A percentile compares a stretch with the other conserved stretches of the same genome.
Evolutionary conservation across 495 filamentous ascomycete species (phyloP).

Genomic region (Annulohypoxylon bovei): DNA sequence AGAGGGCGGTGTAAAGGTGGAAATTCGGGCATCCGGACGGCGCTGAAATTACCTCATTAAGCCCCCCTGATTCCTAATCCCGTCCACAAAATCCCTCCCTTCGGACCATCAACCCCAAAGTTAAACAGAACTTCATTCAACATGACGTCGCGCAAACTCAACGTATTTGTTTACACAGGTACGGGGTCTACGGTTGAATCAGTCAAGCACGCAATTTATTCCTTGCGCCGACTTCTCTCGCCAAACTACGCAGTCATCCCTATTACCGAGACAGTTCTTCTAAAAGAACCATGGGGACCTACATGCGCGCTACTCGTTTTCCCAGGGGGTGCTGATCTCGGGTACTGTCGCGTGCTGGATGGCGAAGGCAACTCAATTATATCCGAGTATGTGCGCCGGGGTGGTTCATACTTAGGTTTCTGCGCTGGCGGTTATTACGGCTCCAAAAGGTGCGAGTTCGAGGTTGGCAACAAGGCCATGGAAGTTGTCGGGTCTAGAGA

Average conservation of each 20-base stretch:
- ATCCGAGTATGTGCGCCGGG: conserved; percentile 82
- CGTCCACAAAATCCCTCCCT: conserved; percentile 8
- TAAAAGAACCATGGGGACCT: conserved; percentile 91
- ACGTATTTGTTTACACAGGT: conserved; percentile 89
- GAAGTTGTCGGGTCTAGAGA: conserved; percentile 90
- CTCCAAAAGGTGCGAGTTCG: conserved; percentile 82
- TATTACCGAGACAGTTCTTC: conserved; percentile 76
- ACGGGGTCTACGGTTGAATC: conserved; percentile 87
- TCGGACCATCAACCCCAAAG: background rate
- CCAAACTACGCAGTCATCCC: conserved; percentile 93
- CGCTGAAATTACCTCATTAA: conserved; percentile 22
- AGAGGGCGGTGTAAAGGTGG: conserved; percentile 34
- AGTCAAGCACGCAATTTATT: conserved; percentile 88
- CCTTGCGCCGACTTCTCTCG: conserved; percentile 87
- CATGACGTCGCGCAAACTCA: conserved; percentile 74
- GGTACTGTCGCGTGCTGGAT: conserved; percentile 88
- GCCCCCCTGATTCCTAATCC: background rate
- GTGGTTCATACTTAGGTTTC: conserved; percentile 87
- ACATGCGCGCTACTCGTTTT: conserved; percentile 91
- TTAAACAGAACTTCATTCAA: conserved; percentile 45
- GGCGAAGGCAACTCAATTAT: conserved; percentile 88
- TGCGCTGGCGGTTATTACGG: conserved; percentile 98
- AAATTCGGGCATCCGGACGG: conserved; percentile 29
- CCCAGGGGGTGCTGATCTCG: conserved; percentile 93
- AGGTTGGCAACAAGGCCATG: conserved; percentile 81